Evolutionary conservation across 2,329 filamentous ascomycete genomes (phyloP).

Genomic region (Colletotrichum plurivorum): DNA sequence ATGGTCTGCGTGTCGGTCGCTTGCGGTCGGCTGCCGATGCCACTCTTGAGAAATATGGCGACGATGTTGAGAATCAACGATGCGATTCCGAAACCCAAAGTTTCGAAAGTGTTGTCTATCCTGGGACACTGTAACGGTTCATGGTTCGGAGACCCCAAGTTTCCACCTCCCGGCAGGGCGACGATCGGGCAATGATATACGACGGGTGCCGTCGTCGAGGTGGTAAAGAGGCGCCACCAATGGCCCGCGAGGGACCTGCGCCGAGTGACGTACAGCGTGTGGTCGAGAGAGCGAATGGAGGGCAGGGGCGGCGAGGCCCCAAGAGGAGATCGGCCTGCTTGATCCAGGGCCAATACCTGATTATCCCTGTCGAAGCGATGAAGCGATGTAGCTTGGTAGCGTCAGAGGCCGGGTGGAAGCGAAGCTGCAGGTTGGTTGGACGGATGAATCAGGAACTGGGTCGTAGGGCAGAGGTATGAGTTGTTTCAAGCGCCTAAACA

Average conservation of each 20-base stretch:
- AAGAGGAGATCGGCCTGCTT: slow-evolving; percentile 35
- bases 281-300: slow-evolving; percentile 25
- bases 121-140: slow-evolving; percentile 19
- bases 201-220: slow-evolving; percentile 2
- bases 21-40: not conserved
- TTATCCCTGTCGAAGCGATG: slow-evolving; percentile 41
- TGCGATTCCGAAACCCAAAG: not conserved
- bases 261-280: slow-evolving; percentile 39
- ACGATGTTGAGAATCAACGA: slow-evolving; percentile 8
- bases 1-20: slow-evolving; percentile 13
- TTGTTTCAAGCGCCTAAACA: slow-evolving; percentile 19
- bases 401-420: slow-evolving; percentile 37
- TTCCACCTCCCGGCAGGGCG: slow-evolving; percentile 12
- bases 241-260: slow-evolving; percentile 20
- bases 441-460: slow-evolving; percentile 31
- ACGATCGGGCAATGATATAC: slow-evolving; percentile 34
- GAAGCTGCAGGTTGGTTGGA: slow-evolving; percentile 33
- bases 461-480: slow-evolving; percentile 32
- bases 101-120: not conserved
- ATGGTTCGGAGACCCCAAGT: slow-evolving; percentile 25
- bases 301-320: slow-evolving; percentile 26
- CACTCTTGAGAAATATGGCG: not conserved
- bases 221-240: slow-evolving; percentile 31
- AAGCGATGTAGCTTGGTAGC: slow-evolving; percentile 36
- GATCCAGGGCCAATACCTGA: slow-evolving; percentile 40